Base-by-base conservation (phyloP, 257 asterid species). In the Lycium ferocissimum region DNA sequence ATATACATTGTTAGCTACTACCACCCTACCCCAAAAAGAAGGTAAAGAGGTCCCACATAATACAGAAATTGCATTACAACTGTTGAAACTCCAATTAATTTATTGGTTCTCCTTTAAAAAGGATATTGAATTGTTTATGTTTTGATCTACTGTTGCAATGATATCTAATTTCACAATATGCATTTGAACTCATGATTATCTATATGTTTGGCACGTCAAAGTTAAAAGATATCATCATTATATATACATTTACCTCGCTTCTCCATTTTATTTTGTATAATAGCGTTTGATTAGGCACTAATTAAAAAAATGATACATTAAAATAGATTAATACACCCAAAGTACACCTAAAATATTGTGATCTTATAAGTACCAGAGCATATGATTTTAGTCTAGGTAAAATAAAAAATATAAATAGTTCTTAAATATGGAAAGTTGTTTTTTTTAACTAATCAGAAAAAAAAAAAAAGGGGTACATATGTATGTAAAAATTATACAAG, bases 31-130 rank as follows among this genome's bases (percentile, higher is more conserved):
- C 6, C 22, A 0, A 62, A 63, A 63, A 65, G 7, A 51, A 9
- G 82, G 82, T 53, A 26, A 15, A 53, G 1, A 59, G 82, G 82
- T 53, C 82, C 82, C 82, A 78, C 49, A 7, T 4, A 53, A 12
- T 8, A 78, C 49, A 53, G 15, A 78, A 78, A 53, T 5, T 76
- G 82, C 47, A 76, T 51, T 76, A 76, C 82, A 76, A 76, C 82
- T 76, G n/a, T 26, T 76, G 82, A 53, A 76, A 78, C 45, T 78
- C 49, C 57, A 78, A 53, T 53, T 53, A 53, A 14, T 53, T 76
- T 51, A 51, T 78, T 53, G 47, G 12, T 53, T 26, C 26, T 65
- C 63, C 5, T 51, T 33, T 53, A 7, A 53, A 76, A 78, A 7
- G 13, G 20, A 75, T 9, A 13, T 22, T 11, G 26, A 51, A 4